phyloP scores from a whole-genome alignment of 2,329 filamentous ascomycete species.

The Cladophialophora immunda region DNA sequence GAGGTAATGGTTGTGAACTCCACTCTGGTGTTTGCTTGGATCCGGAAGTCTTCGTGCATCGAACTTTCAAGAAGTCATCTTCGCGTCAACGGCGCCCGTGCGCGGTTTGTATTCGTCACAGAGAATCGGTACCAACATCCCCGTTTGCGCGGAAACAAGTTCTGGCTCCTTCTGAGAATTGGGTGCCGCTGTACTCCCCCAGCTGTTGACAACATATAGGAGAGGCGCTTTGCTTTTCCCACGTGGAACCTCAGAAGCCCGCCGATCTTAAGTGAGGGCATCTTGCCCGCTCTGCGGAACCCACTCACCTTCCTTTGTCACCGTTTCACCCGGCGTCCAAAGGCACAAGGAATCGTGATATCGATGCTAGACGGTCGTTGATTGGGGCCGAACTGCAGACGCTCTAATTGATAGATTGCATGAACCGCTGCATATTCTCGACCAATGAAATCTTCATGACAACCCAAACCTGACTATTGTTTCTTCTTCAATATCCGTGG shows the following conservation, averaged over 20 bases:
- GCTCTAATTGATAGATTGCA: conserved; percentile 37
- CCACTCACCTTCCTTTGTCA: conserved; percentile 11
- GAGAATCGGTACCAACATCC: conserved; percentile 12
- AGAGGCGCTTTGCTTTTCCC: conserved; percentile 7
- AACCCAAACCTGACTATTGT: conserved; percentile 27
- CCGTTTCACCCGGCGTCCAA: conserved; percentile 14
- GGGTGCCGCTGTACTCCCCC: conserved; percentile 4
- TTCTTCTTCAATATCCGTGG: conserved; percentile 26
- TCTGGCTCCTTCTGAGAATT: neutral
- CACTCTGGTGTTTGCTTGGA: conserved; percentile 15
- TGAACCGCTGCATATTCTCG: conserved; percentile 32
- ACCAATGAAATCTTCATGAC: conserved; percentile 33
- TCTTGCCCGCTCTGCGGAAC: conserved; percentile 15
- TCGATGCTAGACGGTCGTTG: conserved; percentile 27
- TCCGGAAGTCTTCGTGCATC: conserved; percentile 13
- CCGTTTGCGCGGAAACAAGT: conserved; percentile 16
- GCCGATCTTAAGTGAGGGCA: conserved; percentile 14
- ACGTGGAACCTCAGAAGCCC: conserved; percentile 10
- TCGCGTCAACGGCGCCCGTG: conserved; percentile 13
- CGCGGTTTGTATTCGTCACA: conserved; percentile 17
- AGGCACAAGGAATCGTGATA: conserved; percentile 22
- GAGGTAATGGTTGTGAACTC: conserved; percentile 13
- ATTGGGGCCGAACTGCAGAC: conserved; percentile 28
- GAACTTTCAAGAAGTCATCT: conserved; percentile 22
- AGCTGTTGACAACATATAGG: conserved; percentile 4